Evolutionary conservation across 768 basidiomycete species (phyloP).

Genomic region (Russula sp.): DNA sequence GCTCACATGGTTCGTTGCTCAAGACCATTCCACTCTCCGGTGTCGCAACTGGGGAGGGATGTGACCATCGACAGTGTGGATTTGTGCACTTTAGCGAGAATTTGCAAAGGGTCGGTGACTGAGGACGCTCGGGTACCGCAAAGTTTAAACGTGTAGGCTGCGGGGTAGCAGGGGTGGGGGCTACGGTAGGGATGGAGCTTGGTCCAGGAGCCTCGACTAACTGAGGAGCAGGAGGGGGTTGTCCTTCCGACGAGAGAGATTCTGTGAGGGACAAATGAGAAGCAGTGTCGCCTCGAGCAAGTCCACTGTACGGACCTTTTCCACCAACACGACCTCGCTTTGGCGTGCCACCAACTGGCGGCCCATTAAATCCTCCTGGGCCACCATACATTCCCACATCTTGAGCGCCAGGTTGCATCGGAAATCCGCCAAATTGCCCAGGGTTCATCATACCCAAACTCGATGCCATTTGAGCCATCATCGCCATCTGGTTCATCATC

Average conservation of each 20-base stretch:
- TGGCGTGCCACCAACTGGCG: slow-evolving; percentile 47
- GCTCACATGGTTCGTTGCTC: slow-evolving; percentile 90
- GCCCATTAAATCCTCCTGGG: slow-evolving; percentile 33
- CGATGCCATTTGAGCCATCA: slow-evolving; percentile 90
- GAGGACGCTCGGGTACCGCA: slow-evolving; percentile 70
- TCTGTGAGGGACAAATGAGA: slow-evolving; percentile 26
- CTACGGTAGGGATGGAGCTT: slow-evolving; percentile 29
- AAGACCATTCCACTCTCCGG: slow-evolving; percentile 92
- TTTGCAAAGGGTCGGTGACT: slow-evolving; percentile 91
- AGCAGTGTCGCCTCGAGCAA: slow-evolving; percentile 29
- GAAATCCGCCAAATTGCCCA: slow-evolving; percentile 60
- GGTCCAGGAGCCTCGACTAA: slow-evolving; percentile 26
- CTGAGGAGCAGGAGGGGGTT: slow-evolving; percentile 29
- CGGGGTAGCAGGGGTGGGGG: slow-evolving; percentile 32
- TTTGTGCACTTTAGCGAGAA: slow-evolving; percentile 90
- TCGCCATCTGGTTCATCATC: slow-evolving; percentile 88
- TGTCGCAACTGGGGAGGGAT: slow-evolving; percentile 96
- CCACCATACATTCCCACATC: slow-evolving; percentile 49
- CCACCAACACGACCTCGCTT: slow-evolving; percentile 40
- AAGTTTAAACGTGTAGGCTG: slow-evolving; percentile 46
- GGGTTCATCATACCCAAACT: slow-evolving; percentile 77
- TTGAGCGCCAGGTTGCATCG: slow-evolving; percentile 50
- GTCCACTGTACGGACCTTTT: slow-evolving; percentile 32
- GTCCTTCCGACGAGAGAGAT: slow-evolving; percentile 23
- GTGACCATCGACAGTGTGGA: slow-evolving; percentile 83